phyloP scores from a whole-genome alignment of 2,329 filamentous ascomycete species.

The Allantophomopsis cytisporea region DNA sequence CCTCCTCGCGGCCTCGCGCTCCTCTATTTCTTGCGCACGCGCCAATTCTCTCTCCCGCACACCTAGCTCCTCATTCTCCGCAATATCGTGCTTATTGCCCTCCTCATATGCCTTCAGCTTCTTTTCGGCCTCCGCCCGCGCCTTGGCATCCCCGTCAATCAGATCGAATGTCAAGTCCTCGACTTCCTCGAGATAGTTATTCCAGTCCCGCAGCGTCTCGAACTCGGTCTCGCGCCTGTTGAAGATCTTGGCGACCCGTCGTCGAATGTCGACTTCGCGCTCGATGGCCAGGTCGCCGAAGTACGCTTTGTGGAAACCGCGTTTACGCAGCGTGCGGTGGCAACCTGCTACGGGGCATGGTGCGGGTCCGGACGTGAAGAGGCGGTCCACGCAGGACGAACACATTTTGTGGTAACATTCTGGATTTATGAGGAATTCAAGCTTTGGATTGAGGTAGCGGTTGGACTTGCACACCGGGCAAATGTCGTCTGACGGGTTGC shows the following conservation, averaged over 20 bases:
- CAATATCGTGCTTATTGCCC: constrained; percentile 55
- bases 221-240: constrained; percentile 90
- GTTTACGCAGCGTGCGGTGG: constrained; percentile 71
- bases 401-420: constrained; percentile 99
- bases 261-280: constrained; percentile 84
- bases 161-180: constrained; percentile 86
- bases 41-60: constrained; percentile 39
- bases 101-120: constrained; percentile 57
- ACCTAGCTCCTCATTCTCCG: constrained; percentile 41
- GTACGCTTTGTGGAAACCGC: constrained; percentile 74
- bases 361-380: constrained; percentile 84
- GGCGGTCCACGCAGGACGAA: constrained; percentile 84
- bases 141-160: constrained; percentile 54
- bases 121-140: constrained; percentile 28
- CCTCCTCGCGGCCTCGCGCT: constrained; percentile 51
- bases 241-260: constrained; percentile 66
- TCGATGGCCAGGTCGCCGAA: constrained; percentile 83
- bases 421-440: constrained; percentile 92
- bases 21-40: constrained; percentile 42
- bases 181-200: constrained; percentile 88
- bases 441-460: constrained; percentile 86
- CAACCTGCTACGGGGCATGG: constrained; percentile 88
- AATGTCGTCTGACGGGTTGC: constrained; percentile 41
- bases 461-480: constrained; percentile 97
- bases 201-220: constrained; percentile 68